Evolutionary conservation across 2,329 filamentous ascomycete species (phyloP).

Genomic region (Pseudonectria foliicola): DNA sequence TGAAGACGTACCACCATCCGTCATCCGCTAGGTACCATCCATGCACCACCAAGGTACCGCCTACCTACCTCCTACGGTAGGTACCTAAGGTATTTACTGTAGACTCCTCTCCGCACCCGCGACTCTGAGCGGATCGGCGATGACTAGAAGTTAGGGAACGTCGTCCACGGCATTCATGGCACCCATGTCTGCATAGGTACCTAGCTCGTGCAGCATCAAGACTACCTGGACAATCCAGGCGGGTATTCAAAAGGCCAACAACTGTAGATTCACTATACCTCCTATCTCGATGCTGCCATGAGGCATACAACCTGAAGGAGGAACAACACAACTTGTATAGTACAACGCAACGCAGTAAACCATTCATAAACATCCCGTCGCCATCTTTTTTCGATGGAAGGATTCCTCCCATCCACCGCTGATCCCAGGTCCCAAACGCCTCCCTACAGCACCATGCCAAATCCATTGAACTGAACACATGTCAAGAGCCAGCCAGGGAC

Average conservation of each 20-base stretch:
- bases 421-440: slow-evolving; percentile 24
- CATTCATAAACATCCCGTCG: slow-evolving; percentile 21
- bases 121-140: too few relatives aligned
- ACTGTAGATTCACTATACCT: slow-evolving; percentile 2
- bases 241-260: too few relatives aligned
- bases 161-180: too few relatives aligned
- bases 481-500: slow-evolving; percentile 14
- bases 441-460: slow-evolving; percentile 22
- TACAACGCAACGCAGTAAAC: slow-evolving; percentile 17
- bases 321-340: slow-evolving; percentile 18
- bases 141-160: too few relatives aligned
- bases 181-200: too few relatives aligned
- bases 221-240: too few relatives aligned
- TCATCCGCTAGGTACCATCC: slow-evolving; percentile 5
- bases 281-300: slow-evolving; percentile 11
- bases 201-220: too few relatives aligned
- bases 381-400: slow-evolving; percentile 25
- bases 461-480: slow-evolving; percentile 9
- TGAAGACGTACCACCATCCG: slow-evolving; percentile 19
- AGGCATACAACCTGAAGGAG: slow-evolving; percentile 18
- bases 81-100: neutral
- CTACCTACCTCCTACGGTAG: too few relatives aligned
- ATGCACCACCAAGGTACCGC: neutral
- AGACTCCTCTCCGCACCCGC: too few relatives aligned
- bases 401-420: slow-evolving; percentile 23